These are phyloP conservation scores for Nicotiana sylvestris DNA, from an alignment of 257 asterid genomes.

Conservation along the genomic window DNA sequence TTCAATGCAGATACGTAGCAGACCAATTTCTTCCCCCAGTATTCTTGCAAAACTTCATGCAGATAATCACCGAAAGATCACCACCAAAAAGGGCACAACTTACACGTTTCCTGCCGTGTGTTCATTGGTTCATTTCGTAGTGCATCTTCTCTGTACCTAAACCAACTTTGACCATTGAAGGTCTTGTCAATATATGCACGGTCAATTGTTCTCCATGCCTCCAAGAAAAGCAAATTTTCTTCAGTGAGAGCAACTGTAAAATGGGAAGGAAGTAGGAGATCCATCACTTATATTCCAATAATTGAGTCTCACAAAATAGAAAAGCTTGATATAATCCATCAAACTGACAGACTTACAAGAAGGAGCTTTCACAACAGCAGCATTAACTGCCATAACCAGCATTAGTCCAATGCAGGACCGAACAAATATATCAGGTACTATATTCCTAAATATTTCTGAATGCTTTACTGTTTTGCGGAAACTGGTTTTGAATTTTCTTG, in stretches of 20 bases:
- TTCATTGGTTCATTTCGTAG: constrained; percentile 87
- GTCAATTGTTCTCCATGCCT: constrained; percentile 97
- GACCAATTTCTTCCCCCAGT: not conserved
- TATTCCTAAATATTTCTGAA: constrained; percentile 26
- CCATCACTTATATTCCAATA: not conserved
- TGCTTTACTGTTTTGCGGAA: constrained; percentile 23
- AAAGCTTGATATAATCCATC: not conserved
- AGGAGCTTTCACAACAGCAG: constrained; percentile 51
- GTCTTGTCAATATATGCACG: constrained; percentile 92
- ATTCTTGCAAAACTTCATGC: not conserved
- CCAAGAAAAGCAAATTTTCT: constrained; percentile 92
- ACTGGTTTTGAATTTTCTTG: constrained; percentile 27
- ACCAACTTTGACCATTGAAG: constrained; percentile 99
- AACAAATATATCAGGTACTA: constrained; percentile 29
- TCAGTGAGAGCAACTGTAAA: constrained; percentile 78
- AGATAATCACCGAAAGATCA: not conserved
- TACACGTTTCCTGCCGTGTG: constrained; percentile 93
- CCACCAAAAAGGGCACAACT: constrained; percentile 11
- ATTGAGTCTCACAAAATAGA: not conserved
- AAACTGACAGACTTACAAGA: constrained; percentile 54
- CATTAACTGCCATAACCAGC: constrained; percentile 58
- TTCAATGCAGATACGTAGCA: not conserved
- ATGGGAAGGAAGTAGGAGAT: constrained; percentile 8
- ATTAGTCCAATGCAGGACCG: constrained; percentile 57
- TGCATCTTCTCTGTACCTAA: constrained; percentile 92